phyloP scores from a whole-genome alignment of 495 filamentous ascomycete species.

The Daldinia concentrica region DNA sequence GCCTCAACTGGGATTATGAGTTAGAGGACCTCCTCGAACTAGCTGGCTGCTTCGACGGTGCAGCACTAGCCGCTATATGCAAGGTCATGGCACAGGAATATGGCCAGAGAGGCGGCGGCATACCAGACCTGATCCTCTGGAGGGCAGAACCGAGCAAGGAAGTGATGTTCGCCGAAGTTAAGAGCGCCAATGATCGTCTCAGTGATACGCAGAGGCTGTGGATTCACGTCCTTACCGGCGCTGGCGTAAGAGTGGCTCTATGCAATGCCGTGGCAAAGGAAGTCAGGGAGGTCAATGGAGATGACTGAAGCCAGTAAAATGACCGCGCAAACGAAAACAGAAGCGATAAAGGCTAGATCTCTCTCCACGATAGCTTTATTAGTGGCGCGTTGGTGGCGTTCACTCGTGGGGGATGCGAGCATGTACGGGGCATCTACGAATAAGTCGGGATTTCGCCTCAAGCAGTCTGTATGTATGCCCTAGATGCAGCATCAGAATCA shows the following conservation, averaged over 20 bases:
- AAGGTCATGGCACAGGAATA: constrained; percentile 97
- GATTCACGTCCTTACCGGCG: constrained; percentile 90
- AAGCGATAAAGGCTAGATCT: neutral
- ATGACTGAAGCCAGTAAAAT: constrained; percentile 5
- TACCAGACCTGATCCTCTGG: constrained; percentile 96
- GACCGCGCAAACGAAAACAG: neutral
- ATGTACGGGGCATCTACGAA: constrained; percentile 4
- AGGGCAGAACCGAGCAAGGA: constrained; percentile 49
- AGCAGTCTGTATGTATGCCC: constrained; percentile 11
- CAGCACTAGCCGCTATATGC: constrained; percentile 81
- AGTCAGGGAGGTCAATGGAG: constrained; percentile 50
- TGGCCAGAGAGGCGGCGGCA: constrained; percentile 81
- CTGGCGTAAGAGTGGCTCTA: constrained; percentile 85
- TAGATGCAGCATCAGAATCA: neutral
- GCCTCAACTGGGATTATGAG: constrained; percentile 89
- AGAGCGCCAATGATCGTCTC: constrained; percentile 93
- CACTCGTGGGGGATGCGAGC: constrained; percentile 16
- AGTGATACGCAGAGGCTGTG: constrained; percentile 96
- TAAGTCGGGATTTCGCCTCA: neutral
- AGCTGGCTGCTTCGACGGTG: constrained; percentile 79
- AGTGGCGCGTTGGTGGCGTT: constrained; percentile 28
- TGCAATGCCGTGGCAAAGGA: constrained; percentile 88
- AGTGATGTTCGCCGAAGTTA: constrained; percentile 85
- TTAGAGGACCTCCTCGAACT: constrained; percentile 84
- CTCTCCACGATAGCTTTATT: constrained; percentile 8